phyloP scores from a whole-genome alignment of 768 basidiomycete species.

The Clathrus columnatus region DNA sequence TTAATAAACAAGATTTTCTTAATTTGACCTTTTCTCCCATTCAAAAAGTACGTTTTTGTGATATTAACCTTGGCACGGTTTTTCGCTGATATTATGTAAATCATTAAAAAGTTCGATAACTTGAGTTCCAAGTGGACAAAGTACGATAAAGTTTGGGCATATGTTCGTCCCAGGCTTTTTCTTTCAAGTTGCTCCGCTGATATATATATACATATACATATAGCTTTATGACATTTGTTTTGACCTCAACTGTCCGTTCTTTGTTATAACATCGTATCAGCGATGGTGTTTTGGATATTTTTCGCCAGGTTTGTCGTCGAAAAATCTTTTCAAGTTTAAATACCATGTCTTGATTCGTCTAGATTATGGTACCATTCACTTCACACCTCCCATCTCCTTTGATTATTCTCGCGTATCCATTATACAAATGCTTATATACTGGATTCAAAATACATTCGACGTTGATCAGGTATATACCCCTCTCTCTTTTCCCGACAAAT shows the following conservation, averaged over 20 bases:
- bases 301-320: not conserved
- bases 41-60: not conserved
- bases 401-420: not conserved
- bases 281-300: slow-evolving; percentile 4
- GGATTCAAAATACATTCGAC: slow-evolving; percentile 3
- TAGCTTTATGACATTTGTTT: slow-evolving; percentile 7
- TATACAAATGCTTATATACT: not conserved
- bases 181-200: not conserved
- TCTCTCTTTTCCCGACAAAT: not conserved
- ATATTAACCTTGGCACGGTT: too few relatives aligned
- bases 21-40: not conserved
- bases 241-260: not conserved
- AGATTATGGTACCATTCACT: not conserved
- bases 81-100: too few relatives aligned
- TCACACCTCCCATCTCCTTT: not conserved
- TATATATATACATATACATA: not conserved
- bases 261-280: slow-evolving; percentile 3
- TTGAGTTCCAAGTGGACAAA: not conserved
- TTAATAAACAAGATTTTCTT: not conserved
- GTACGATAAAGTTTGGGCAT: slow-evolving; percentile 2
- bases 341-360: not conserved
- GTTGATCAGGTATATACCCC: not conserved
- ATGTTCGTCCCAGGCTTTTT: not conserved
- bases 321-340: not conserved
- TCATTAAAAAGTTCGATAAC: not conserved